Conservation (phyloP, 2,329 filamentous ascomycete genomes). For the Xylariaceae sp. region DNA sequence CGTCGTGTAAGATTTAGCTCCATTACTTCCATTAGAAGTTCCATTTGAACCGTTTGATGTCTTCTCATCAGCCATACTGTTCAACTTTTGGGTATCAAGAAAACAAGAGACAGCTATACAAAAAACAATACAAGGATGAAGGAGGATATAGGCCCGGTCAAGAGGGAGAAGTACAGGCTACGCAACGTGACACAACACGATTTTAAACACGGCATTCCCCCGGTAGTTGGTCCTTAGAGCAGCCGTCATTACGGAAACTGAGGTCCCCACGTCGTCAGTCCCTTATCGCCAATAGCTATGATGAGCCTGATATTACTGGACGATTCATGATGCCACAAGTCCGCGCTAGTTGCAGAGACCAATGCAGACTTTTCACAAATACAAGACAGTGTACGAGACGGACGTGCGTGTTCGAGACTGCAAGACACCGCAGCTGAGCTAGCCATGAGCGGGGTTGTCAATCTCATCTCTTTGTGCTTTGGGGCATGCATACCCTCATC, state of each 20-base stretch:
- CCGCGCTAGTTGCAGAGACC: constrained; percentile 12
- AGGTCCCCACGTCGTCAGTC: too few relatives aligned
- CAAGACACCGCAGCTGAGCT: too few relatives aligned
- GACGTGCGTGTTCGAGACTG: constrained; percentile 6
- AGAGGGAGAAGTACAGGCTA: neutral
- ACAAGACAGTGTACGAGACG: neutral
- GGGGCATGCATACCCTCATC: too few relatives aligned
- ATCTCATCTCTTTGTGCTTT: too few relatives aligned
- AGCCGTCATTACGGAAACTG: too few relatives aligned
- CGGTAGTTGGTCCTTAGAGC: constrained; percentile 1
- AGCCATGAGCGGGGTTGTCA: too few relatives aligned
- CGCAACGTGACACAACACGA: neutral
- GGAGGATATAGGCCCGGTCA: neutral
- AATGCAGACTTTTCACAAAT: constrained; percentile 16
- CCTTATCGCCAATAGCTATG: neutral
- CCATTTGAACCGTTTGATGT: constrained; percentile 11
- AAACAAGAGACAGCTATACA: neutral
- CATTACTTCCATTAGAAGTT: constrained; percentile 12
- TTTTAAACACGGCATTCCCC: constrained; percentile 12
- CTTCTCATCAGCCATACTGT: constrained; percentile 16
- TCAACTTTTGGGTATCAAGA: constrained; percentile 13
- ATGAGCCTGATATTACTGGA: constrained; percentile 3
- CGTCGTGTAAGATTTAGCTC: constrained; percentile 5
- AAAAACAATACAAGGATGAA: neutral
- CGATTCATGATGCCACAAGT: neutral